phyloP scores from a whole-genome alignment of 495 filamentous ascomycete genomes.

The Penicillium subrubescens region DNA sequence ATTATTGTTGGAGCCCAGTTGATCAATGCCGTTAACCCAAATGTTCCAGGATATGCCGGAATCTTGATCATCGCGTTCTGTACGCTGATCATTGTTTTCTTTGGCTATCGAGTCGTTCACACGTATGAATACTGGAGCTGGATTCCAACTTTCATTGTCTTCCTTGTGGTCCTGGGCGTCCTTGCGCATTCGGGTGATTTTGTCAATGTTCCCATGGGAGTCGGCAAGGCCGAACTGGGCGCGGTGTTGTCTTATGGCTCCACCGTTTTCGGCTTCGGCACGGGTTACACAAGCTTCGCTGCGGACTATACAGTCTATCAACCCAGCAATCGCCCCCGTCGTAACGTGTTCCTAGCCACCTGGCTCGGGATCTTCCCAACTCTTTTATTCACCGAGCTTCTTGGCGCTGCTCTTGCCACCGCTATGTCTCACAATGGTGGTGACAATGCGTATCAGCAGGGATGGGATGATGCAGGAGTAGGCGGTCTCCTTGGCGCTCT shows the following conservation, averaged over 20 bases:
- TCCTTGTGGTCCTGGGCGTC: constrained; percentile 54
- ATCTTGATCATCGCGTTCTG: constrained; percentile 54
- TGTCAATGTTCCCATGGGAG: constrained; percentile 37
- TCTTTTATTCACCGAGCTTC: constrained; percentile 49
- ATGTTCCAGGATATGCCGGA: constrained; percentile 48
- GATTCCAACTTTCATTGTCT: constrained; percentile 46
- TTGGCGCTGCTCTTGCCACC: constrained; percentile 57
- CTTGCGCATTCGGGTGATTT: constrained; percentile 49
- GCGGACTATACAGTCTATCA: constrained; percentile 27
- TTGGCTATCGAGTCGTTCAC: constrained; percentile 55
- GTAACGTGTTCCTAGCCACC: constrained; percentile 22
- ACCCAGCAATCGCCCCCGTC: constrained; percentile 21
- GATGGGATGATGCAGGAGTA: constrained; percentile 47
- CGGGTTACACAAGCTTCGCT: constrained; percentile 23
- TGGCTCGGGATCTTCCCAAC: constrained; percentile 41
- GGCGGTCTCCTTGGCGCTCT: constrained; percentile 59
- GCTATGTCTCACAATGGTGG: constrained; percentile 46
- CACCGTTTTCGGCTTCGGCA: constrained; percentile 26
- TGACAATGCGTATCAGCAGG: constrained; percentile 27
- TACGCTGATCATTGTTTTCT: constrained; percentile 49
- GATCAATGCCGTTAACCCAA: constrained; percentile 26
- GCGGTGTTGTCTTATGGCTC: constrained; percentile 22
- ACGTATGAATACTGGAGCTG: constrained; percentile 58
- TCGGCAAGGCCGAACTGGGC: constrained; percentile 46
- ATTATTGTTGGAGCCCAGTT: constrained; percentile 25